Base-by-base conservation (phyloP, 768 basidiomycete species). In the Rubroboletus pulcherrimus region DNA sequence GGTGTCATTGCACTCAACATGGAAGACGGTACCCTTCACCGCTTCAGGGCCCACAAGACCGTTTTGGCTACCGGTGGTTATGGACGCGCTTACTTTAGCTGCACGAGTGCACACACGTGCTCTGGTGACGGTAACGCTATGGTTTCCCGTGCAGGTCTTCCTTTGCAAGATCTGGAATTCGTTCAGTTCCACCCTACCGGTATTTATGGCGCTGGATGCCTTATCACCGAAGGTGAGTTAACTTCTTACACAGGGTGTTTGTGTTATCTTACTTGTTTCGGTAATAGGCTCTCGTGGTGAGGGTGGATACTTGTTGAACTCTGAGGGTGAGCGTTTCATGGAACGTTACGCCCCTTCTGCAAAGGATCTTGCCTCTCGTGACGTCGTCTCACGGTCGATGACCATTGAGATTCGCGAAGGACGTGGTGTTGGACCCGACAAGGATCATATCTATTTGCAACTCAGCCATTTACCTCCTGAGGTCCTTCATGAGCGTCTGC, bases 101-200 rank as follows among this genome's bases (percentile, higher is more conserved):
- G 97, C 78, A 98, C 97, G 37, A 93, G 91, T 69, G 97, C 97
- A 43, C 97, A 99, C 73, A 99, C 97, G 17, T 99, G 97, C 77
- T 91, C 96, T 51, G 97, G 97, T 69, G 97, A 99, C 62, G 97
- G 97, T 56, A 98, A 98, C 67, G 97, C 92, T 33, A 99, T 99
- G 97, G 93, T 98, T 61, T 86, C 86, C 48, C 86, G 97, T 67
- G 97, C 97, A 29, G 97, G 97, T 33, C 79, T 99, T 51, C 97
- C 97, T 51, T 79, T 98, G 42, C 97, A 98, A 76, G 97, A 99
- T 75, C 73, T 89, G 57, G 97, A 99, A 74, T 99, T 99, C 71
- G 95, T 98, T n/a, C 97, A 99, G 72, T 99, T 99, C 91, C 97
- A 98, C 73, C 97, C 97, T 3, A 98, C 97, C 44, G 97, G 97